phyloP scores from a whole-genome alignment of 768 basidiomycete genomes.

The Macrocybe gigantea region DNA sequence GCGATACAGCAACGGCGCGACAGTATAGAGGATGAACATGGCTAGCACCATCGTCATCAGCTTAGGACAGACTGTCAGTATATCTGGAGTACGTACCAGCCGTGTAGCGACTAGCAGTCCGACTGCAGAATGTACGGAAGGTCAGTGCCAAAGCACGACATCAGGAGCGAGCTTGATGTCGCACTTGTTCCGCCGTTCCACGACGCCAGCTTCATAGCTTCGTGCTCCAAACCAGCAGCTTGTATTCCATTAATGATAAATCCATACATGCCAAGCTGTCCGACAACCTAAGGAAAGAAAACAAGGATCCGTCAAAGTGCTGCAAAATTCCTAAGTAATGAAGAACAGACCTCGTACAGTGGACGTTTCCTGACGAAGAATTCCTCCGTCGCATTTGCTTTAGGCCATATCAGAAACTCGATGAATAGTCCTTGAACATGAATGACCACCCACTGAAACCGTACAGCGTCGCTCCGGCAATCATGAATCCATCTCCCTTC shows the following conservation, averaged over 20 bases:
- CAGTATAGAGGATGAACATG: constrained; percentile 81
- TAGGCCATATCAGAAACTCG: background rate
- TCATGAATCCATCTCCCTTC: constrained; percentile 85
- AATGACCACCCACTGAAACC: constrained; percentile 62
- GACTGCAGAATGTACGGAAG: constrained; percentile 20
- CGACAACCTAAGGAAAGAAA: constrained; percentile 50
- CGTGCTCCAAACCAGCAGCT: constrained; percentile 69
- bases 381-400: constrained; percentile 87
- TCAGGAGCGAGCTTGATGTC: constrained; percentile 15
- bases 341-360: constrained; percentile 56
- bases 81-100: constrained; percentile 20
- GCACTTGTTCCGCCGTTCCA: constrained; percentile 72
- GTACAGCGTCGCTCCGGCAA: constrained; percentile 79
- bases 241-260: constrained; percentile 75
- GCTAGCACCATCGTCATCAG: constrained; percentile 32
- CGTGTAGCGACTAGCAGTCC: constrained; percentile 38
- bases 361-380: constrained; percentile 77
- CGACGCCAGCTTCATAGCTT: constrained; percentile 52
- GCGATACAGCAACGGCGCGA: constrained; percentile 81
- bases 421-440: background rate
- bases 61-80: background rate
- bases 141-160: constrained; percentile 1
- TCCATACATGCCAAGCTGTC: constrained; percentile 84
- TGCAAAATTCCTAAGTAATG: background rate
- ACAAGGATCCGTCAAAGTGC: too few relatives aligned